Conservation (phyloP, 371 early-diverging fungal genomes). For the Mortierella polycephala region DNA sequence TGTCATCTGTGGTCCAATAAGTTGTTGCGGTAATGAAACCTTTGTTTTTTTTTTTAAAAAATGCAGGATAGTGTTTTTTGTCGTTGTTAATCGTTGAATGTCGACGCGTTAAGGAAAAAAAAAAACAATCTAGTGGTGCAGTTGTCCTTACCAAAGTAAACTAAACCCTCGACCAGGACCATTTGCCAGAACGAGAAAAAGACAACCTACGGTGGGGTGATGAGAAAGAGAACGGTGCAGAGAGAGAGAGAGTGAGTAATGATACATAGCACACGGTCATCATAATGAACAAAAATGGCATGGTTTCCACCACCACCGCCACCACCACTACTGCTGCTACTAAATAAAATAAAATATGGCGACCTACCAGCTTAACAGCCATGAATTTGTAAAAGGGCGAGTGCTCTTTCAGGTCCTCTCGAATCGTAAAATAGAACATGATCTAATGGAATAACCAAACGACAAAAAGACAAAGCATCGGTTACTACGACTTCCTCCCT, state of each 20-base stretch:
- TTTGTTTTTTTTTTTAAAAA: constrained; percentile 9
- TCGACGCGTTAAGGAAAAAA: neutral
- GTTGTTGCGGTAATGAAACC: constrained; percentile 38
- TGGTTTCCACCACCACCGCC: too few relatives aligned
- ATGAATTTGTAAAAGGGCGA: constrained; percentile 55
- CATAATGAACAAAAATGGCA: neutral
- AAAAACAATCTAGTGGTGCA: neutral
- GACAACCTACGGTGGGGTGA: constrained; percentile 26
- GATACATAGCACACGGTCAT: neutral
- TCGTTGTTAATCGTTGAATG: neutral
- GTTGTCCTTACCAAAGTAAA: constrained; percentile 41
- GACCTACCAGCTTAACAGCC: constrained; percentile 50
- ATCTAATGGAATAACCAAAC: constrained; percentile 36
- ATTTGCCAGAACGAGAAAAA: constrained; percentile 57
- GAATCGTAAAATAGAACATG: constrained; percentile 68
- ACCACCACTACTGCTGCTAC: too few relatives aligned
- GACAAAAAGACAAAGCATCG: neutral
- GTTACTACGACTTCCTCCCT: neutral
- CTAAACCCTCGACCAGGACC: constrained; percentile 41
- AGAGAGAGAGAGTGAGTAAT: neutral
- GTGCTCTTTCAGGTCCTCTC: constrained; percentile 40
- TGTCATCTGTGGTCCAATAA: constrained; percentile 51
- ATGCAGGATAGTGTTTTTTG: neutral
- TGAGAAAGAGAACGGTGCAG: neutral
- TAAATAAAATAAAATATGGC: neutral